A percentile compares a stretch with the other conserved stretches of the same genome.
These are phyloP conservation scores for Nepenthes gracilis DNA, from an alignment of 148 eudicot species.

Conservation along the genomic window DNA sequence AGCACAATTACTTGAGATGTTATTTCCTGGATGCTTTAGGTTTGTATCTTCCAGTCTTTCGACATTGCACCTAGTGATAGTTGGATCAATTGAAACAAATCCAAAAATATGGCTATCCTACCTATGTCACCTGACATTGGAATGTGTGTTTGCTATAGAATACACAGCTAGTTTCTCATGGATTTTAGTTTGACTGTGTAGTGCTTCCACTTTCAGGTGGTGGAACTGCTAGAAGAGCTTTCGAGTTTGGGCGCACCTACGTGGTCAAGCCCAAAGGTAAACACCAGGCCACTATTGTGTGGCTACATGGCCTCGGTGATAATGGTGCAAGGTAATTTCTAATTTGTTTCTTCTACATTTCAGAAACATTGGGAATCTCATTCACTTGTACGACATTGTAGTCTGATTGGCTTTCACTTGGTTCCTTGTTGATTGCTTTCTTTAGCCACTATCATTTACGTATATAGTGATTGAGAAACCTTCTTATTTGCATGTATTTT, in stretches of 20 bases:
- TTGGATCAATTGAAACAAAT: no score
- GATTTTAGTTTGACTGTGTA: no score
- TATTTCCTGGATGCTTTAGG: no score
- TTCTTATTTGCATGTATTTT: neutral
- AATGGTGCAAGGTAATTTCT: slow-evolving; percentile 71
- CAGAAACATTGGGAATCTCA: neutral
- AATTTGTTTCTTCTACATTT: neutral
- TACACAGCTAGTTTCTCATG: no score
- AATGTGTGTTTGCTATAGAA: no score
- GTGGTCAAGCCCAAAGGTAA: slow-evolving; percentile 89
- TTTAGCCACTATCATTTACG: neutral
- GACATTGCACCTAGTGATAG: no score
- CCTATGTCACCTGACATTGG: no score
- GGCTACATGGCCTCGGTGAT: slow-evolving; percentile 98
- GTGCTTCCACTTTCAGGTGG: slow-evolving; percentile 26
- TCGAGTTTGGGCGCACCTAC: slow-evolving; percentile 75
- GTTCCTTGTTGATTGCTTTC: neutral
- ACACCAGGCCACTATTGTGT: slow-evolving; percentile 89
- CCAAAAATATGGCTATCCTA: no score
- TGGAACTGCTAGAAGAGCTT: slow-evolving; percentile 51
- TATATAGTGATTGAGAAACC: neutral
- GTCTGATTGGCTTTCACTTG: neutral
- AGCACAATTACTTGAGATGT: no score
- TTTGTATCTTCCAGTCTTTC: no score
- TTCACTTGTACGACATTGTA: neutral